These are phyloP conservation scores for Leccinum variicolor DNA, from an alignment of 768 basidiomycete species.

Conservation along the genomic window DNA sequence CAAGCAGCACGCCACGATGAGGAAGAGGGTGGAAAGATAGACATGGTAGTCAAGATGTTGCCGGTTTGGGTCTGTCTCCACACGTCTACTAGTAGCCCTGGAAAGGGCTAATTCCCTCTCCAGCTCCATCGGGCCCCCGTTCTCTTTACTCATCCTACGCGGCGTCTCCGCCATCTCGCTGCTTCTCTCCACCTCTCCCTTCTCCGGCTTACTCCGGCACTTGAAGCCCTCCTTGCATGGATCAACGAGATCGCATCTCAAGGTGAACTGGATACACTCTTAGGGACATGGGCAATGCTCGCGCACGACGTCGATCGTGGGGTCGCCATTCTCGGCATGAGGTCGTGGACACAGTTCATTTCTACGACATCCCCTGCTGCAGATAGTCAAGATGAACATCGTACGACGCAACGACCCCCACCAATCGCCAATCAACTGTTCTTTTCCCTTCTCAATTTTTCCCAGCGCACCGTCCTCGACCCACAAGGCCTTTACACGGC, in stretches of 20 bases:
- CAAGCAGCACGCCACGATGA: slow-evolving; percentile 36
- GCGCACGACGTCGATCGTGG: slow-evolving; percentile 69
- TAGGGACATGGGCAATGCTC: slow-evolving; percentile 73
- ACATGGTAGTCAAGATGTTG: slow-evolving; percentile 53
- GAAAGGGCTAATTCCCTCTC: slow-evolving; percentile 4
- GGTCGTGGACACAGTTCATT: slow-evolving; percentile 50
- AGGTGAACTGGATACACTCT: slow-evolving; percentile 51
- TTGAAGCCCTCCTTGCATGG: slow-evolving; percentile 49
- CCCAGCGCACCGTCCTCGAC: slow-evolving; percentile 54
- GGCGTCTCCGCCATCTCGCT: slow-evolving; percentile 64
- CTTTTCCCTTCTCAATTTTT: slow-evolving; percentile 45
- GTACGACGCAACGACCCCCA: neutral
- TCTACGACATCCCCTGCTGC: slow-evolving; percentile 1
- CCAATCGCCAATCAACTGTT: slow-evolving; percentile 31
- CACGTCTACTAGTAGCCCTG: neutral
- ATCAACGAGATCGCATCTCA: slow-evolving; percentile 45
- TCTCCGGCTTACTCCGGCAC: slow-evolving; percentile 49
- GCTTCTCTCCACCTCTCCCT: slow-evolving; percentile 63
- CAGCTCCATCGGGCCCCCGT: slow-evolving; percentile 87
- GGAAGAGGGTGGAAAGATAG: slow-evolving; percentile 17
- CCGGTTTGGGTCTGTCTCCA: slow-evolving; percentile 82
- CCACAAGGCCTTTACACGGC: slow-evolving; percentile 55
- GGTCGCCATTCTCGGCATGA: slow-evolving; percentile 48
- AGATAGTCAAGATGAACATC: slow-evolving; percentile 2
- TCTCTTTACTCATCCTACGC: slow-evolving; percentile 75